Evolutionary conservation across 495 filamentous ascomycete genomes (phyloP).

Genomic region (Daldinia decipiens): DNA sequence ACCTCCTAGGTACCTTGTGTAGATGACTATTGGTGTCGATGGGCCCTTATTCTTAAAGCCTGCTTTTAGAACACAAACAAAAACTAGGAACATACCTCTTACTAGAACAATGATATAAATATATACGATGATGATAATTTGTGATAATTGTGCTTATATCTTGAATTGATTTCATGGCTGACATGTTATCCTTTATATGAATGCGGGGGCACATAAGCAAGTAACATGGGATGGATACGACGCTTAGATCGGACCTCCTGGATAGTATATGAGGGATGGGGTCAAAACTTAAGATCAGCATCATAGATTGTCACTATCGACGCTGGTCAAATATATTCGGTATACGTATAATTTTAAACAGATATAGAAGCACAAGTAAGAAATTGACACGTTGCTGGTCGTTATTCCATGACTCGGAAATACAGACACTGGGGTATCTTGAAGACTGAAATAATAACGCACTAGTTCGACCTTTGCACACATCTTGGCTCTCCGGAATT

Average conservation of each 20-base stretch:
- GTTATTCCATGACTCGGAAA: neutral
- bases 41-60: too few species aligned
- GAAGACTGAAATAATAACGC: constrained; percentile 7
- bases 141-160: too few species aligned
- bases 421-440: neutral
- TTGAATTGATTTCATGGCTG: too few species aligned
- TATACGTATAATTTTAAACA: neutral
- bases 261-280: neutral
- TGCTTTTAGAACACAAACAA: too few species aligned
- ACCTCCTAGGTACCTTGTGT: too few species aligned
- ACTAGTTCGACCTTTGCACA: neutral
- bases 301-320: neutral
- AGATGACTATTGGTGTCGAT: too few species aligned
- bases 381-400: neutral
- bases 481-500: neutral
- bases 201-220: too few species aligned
- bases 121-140: too few species aligned
- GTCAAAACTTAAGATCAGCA: neutral
- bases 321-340: neutral
- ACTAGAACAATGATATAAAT: too few species aligned
- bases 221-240: neutral
- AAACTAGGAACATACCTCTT: too few species aligned
- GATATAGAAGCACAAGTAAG: neutral
- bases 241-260: neutral
- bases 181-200: too few species aligned